A percentile compares a stretch with the other conserved stretches of the same genome.
Evolutionary conservation across 2,329 filamentous ascomycete genomes (phyloP).

Genomic region (Venturia nashicola): DNA sequence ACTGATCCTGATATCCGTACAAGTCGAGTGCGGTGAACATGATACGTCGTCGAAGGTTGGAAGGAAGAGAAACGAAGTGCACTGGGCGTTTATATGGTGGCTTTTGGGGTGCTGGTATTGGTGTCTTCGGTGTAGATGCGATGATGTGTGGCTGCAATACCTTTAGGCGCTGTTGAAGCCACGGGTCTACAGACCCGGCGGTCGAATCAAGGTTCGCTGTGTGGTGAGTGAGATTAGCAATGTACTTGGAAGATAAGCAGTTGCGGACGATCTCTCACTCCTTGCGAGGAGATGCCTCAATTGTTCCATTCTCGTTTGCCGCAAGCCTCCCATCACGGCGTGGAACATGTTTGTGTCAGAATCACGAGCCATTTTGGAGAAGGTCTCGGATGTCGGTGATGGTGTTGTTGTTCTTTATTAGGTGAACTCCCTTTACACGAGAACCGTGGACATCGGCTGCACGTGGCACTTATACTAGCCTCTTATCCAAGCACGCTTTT

Average conservation of each 20-base stretch:
- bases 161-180: background rate
- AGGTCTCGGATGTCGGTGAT: background rate
- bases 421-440: background rate
- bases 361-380: background rate
- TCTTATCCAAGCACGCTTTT: background rate
- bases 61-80: background rate
- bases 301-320: background rate
- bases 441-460: background rate
- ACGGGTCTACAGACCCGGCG: background rate
- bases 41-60: background rate
- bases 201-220: background rate
- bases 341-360: background rate
- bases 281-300: background rate
- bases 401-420: background rate
- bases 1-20: background rate
- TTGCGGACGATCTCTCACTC: background rate
- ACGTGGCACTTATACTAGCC: background rate
- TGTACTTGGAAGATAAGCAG: background rate
- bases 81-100: background rate
- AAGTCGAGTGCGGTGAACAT: background rate
- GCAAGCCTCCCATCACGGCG: background rate
- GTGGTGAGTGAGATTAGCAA: background rate
- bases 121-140: background rate
- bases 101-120: background rate
- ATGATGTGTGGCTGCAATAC: background rate